Evolutionary conservation across 129 eudicot species (phyloP).

Genomic region (Flaveria trinervia): DNA sequence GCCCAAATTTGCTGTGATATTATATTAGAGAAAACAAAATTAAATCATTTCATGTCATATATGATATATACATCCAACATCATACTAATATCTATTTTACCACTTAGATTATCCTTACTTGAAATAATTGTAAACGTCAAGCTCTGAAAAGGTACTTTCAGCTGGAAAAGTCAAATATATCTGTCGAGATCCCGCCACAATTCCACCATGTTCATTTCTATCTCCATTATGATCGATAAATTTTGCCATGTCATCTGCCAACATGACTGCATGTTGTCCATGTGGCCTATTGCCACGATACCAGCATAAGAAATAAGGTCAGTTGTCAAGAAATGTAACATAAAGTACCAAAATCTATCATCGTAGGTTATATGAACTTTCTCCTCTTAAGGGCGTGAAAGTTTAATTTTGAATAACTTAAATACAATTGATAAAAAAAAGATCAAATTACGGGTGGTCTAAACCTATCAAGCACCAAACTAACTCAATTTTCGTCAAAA

Average conservation of each 20-base stretch:
- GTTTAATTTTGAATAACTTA: background rate
- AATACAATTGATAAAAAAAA: background rate
- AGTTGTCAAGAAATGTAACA: background rate
- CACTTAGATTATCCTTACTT: slow-evolving; percentile 39
- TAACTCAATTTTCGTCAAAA: background rate
- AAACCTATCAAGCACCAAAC: background rate
- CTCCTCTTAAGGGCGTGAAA: background rate
- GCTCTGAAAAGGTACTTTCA: slow-evolving; percentile 84
- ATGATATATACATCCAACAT: background rate
- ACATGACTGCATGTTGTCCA: slow-evolving; percentile 80
- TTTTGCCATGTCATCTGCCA: slow-evolving; percentile 71
- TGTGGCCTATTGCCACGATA: slow-evolving; percentile 61
- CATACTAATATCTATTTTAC: background rate
- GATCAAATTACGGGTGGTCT: too few relatives aligned
- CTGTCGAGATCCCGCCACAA: slow-evolving; percentile 77
- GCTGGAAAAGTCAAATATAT: slow-evolving; percentile 91
- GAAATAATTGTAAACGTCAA: slow-evolving; percentile 78
- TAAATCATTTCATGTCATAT: background rate
- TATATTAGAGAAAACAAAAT: background rate
- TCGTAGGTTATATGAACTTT: background rate
- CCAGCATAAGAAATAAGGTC: slow-evolving; percentile 6
- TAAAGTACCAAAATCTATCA: background rate
- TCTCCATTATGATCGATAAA: slow-evolving; percentile 63
- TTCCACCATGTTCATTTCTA: slow-evolving; percentile 79
- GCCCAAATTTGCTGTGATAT: slow-evolving; percentile 59